Percentiles rank a stretch among this genome's conserved stretches.
Conservation (phyloP, 306 rosid genomes). For the Prosopis cineraria region DNA sequence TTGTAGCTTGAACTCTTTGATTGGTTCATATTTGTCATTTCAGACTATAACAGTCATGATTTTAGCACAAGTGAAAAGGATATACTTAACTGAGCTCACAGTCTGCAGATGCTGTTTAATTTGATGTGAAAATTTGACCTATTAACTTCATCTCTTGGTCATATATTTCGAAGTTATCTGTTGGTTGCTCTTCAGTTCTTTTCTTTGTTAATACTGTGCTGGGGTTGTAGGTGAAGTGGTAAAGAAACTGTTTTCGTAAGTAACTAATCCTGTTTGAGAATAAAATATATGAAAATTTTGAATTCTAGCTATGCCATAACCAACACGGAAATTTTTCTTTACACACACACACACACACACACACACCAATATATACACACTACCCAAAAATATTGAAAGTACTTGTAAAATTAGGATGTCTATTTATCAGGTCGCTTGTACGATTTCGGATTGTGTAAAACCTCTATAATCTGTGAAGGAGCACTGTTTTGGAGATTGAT, state of each 20-base stretch:
- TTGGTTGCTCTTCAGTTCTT: not conserved
- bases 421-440: not conserved
- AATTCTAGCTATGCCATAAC: not conserved
- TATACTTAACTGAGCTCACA: not conserved
- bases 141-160: conserved; percentile 5
- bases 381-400: not conserved
- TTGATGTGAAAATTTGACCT: not conserved
- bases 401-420: not conserved
- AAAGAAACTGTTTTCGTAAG: not conserved
- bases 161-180: not conserved
- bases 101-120: not conserved
- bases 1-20: conserved; percentile 6
- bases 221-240: not conserved
- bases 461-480: not conserved
- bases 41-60: not conserved
- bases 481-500: not conserved
- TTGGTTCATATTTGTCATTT: conserved; percentile 8
- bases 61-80: not conserved
- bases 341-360: no score
- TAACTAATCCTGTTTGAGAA: not conserved
- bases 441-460: not conserved
- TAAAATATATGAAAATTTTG: not conserved
- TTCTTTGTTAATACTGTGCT: not conserved
- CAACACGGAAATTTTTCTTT: not conserved
- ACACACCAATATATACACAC: no score